Evolutionary conservation across 169 alveolate species (phyloP).

Genomic region (Plasmodium fragile): DNA sequence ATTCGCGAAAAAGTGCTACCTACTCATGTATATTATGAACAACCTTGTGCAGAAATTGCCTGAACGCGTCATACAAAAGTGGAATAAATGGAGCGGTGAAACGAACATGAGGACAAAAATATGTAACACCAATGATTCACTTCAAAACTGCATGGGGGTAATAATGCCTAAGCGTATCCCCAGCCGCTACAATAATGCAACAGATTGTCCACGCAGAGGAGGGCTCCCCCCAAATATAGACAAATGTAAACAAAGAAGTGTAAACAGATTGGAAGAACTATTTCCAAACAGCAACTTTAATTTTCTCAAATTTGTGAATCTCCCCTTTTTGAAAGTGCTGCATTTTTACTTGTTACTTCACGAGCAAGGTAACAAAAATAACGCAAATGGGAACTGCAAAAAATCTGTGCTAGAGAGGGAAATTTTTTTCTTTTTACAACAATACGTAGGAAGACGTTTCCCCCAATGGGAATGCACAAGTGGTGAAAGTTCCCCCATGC

Average conservation of each 20-base stretch:
- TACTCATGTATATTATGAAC: constrained; percentile 32
- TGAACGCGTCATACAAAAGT: not conserved
- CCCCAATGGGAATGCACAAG: constrained; percentile 8
- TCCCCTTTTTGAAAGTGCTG: constrained; percentile 35
- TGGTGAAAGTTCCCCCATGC: not conserved
- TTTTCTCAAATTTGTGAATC: not conserved
- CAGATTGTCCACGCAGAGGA: not conserved
- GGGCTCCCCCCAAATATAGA: not conserved
- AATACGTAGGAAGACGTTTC: constrained; percentile 3
- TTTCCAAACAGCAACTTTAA: constrained; percentile 28
- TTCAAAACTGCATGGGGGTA: not conserved
- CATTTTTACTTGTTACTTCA: constrained; percentile 16
- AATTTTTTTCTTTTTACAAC: constrained; percentile 30
- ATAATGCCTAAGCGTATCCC: not conserved
- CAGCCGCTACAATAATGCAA: not conserved
- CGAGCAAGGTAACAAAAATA: not conserved
- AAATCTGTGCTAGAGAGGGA: constrained; percentile 60
- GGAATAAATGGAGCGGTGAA: not conserved
- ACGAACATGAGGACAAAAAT: not conserved
- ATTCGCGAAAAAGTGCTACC: constrained; percentile 25
- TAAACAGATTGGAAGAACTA: not conserved
- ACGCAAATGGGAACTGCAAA: constrained; percentile 6
- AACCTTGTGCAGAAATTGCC: constrained; percentile 10
- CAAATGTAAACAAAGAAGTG: not conserved
- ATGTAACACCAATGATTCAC: not conserved